Evolutionary conservation across 768 basidiomycete species (phyloP), one percentile per base, ranked within the genome.

Genomic region (Agaricus bisporus): DNA sequence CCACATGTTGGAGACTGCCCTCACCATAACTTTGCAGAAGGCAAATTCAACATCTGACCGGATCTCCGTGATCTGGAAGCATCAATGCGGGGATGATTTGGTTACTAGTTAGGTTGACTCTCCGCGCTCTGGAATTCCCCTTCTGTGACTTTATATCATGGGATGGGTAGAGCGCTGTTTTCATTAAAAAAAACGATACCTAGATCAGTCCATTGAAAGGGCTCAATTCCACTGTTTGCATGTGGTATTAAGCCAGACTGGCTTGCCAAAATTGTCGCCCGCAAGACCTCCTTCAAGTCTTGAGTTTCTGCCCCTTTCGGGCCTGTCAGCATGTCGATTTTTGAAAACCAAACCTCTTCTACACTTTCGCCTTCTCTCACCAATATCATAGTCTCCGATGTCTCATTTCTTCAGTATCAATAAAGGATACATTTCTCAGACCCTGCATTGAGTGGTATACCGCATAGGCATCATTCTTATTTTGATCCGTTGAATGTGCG

Each of bases 1-100:
- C n/a, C n/a, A n/a, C n/a, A n/a, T n/a, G 50, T 56, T 25, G 49
- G 44, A 10, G 48, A 49, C 18, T 39, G 47, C 8, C 49, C 49
- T 25, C 49, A 56, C 12, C 55, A 56, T 37, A n/a, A n/a, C n/a
- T 41, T 10, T 32, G 53, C 22, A 36, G 15, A 3, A 29, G 53
- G 11, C 51, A 44, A 25, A 12, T 14, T 26, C 39, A 39, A 6
- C 8, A n/a, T 55, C 11, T 55, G 47, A 20, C n/a, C 47, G 20
- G 17, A 17, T 15, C 54, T 41, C 26, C 42, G 14, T 22, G 22
- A 22, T 22, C 22, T 22, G 22, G 22, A 22, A 22, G 22, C 22
- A 22, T 22, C 22, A 22, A 22, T 22, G 4, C 22, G 22, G 22
- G 22, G 22, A 22, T 22, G 22, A 22, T 22, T 22, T 22, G 22